These are phyloP conservation scores for Pythium grandisporangium DNA, from an alignment of 352 stramenopile genomes.

Conservation along the genomic window DNA sequence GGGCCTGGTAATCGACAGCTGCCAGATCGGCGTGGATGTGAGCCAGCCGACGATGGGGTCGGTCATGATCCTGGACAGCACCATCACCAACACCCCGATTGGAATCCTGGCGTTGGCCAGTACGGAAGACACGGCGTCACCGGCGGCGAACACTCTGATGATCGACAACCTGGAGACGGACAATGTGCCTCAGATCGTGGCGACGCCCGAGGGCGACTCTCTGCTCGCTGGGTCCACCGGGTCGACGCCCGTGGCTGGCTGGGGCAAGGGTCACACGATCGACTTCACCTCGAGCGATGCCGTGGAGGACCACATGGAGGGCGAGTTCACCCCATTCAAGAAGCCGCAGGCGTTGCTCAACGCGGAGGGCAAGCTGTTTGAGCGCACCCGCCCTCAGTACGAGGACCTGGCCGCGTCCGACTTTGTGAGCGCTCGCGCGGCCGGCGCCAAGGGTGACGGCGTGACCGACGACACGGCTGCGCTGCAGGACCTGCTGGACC, in stretches of 20 bases:
- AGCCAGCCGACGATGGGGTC: neutral
- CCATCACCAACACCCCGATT: neutral
- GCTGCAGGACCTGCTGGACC: too few species aligned
- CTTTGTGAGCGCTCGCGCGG: constrained; percentile 26
- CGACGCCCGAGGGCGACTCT: neutral
- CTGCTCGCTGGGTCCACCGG: neutral
- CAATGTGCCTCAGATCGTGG: neutral
- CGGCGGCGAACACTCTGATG: neutral
- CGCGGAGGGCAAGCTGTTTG: constrained; percentile 3
- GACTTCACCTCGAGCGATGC: constrained; percentile 8
- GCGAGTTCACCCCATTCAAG: neutral
- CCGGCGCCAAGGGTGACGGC: constrained; percentile 31
- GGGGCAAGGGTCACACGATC: constrained; percentile 5
- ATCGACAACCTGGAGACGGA: neutral
- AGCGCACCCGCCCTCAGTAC: constrained; percentile 27
- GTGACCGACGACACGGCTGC: constrained; percentile 28
- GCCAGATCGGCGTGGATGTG: neutral
- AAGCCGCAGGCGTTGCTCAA: neutral
- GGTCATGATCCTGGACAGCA: neutral
- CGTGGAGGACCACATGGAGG: neutral
- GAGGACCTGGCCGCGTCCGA: constrained; percentile 32
- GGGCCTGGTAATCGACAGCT: neutral
- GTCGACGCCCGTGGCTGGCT: neutral
- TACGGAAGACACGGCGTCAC: neutral
- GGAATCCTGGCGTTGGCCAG: neutral